Evolutionary conservation across 2,329 filamentous ascomycete species (phyloP), one percentile per base, ranked within the genome.

Genomic region (Apiospora arundinis): DNA sequence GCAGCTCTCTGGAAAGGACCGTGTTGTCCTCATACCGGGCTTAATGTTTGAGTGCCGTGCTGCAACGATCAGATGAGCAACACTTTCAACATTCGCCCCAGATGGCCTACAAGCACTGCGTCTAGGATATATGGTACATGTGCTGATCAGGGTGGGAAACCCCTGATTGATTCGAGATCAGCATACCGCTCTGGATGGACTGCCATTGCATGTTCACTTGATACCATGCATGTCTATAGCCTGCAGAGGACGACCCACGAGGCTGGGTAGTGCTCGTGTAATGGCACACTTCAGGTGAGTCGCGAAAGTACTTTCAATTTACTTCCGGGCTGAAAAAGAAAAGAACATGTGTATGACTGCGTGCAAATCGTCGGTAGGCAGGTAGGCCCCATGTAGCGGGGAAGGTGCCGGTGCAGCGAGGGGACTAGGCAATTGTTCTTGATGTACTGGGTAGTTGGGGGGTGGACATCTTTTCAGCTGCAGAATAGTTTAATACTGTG

Each of bases 181-280:
- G 28, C 37, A 63, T 63, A 32, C 56, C 32, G 37, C 18, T 40
- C 25, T 63, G 28, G 18, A 60, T 37, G 28, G 28, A 28, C 49
- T 56, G 16, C 49, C 21, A 3, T 25, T 56, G 25, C 52, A 60
- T 32, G 7, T 21, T 60, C 52, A 60, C n/a, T n/a, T n/a, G n/a
- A 60, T 32, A 60, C 28, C 37, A 63, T 63, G 32, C 56, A 63
- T 40, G 32, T 8, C 56, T 63, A 63, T 40, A 40, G 32, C 32
- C 18, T 37, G 56, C 56, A 63, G 56, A 40, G 3, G 18, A 28
- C 18, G 56, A 40, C 56, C 56, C 56, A 63, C 32, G 56, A 63
- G 56, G 56, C 56, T 63, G 56, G 56, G 32, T 40, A 63, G 32
- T 63, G 32, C 21, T 63, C 56, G 32, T 63, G 56, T 40, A 40